Conservation (phyloP, 306 rosid species). For the Corylus avellana region DNA sequence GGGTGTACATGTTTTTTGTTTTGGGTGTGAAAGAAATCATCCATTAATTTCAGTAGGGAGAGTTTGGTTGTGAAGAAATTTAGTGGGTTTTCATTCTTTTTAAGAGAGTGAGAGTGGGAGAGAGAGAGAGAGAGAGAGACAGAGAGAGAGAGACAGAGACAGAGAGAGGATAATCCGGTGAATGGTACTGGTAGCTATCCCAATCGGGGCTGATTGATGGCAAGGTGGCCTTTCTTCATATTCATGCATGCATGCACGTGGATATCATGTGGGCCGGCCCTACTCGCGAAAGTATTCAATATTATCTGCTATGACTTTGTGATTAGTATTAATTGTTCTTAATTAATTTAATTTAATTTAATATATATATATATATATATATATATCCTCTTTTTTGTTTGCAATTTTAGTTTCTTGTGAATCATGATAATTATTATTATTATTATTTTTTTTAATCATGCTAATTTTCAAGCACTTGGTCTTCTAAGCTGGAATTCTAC, state of each 20-base stretch:
- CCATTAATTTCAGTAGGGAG: slow-evolving; percentile 14
- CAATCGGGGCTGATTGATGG: not conserved
- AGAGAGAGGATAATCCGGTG: too few species aligned
- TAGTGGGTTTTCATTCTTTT: slow-evolving; percentile 12
- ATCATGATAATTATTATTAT: not conserved
- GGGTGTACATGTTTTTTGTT: slow-evolving; percentile 18
- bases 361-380: too few species aligned
- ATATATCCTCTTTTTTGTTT: not conserved
- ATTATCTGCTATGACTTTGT: not conserved
- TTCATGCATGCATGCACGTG: slow-evolving; percentile 24
- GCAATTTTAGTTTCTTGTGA: not conserved
- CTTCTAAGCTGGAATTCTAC: too few species aligned
- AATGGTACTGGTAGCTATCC: not conserved
- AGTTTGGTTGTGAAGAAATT: not conserved
- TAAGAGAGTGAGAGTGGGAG: not conserved
- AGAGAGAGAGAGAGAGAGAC: too few species aligned
- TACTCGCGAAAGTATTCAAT: slow-evolving; percentile 4
- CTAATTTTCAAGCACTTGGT: not conserved
- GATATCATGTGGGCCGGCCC: slow-evolving; percentile 12
- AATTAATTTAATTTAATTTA: not conserved
- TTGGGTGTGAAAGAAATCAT: slow-evolving; percentile 36
- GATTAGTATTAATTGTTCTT: too few species aligned
- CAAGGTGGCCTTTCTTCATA: slow-evolving; percentile 14
- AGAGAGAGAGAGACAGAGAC: too few species aligned
- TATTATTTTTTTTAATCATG: not conserved